These are phyloP conservation scores for Aureobasidium subglaciale DNA, from an alignment of 2,329 filamentous ascomycete species.

Conservation along the genomic window DNA sequence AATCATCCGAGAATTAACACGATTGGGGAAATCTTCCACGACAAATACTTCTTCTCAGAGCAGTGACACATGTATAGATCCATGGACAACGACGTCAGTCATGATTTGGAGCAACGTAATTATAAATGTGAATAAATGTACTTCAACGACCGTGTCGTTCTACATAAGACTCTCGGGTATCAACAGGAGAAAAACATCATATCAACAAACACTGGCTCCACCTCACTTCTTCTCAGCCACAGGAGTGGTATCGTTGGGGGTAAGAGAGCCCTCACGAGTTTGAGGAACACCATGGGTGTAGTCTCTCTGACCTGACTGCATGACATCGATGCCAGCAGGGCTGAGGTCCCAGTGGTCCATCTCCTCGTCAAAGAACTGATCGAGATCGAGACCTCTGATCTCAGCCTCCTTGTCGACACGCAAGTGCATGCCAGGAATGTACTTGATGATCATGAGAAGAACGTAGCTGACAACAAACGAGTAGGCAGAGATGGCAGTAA, in stretches of 20 bases:
- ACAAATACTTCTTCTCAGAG: too few relatives aligned
- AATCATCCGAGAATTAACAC: too few relatives aligned
- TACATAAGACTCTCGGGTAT: background rate
- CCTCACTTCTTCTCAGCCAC: background rate
- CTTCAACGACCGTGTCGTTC: background rate
- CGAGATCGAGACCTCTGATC: slow-evolving; percentile 47
- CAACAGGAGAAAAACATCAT: background rate
- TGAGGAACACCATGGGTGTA: slow-evolving; percentile 2
- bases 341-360: slow-evolving; percentile 34
- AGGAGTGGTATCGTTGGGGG: background rate
- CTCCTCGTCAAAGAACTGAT: slow-evolving; percentile 52
- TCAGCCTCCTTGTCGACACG: slow-evolving; percentile 50
- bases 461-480: slow-evolving; percentile 47
- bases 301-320: background rate
- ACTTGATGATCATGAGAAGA: slow-evolving; percentile 47
- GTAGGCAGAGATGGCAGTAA: slow-evolving; percentile 47
- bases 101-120: too few relatives aligned
- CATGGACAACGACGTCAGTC: too few relatives aligned
- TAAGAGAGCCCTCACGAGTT: background rate
- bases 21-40: too few relatives aligned
- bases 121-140: background rate
- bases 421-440: slow-evolving; percentile 47
- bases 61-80: too few relatives aligned
- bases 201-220: background rate
- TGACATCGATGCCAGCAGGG: slow-evolving; percentile 14